These are phyloP conservation scores for Mrakiaceae sp. DNA, from an alignment of 1,284 basidiomycete genomes.

Conservation along the genomic window DNA sequence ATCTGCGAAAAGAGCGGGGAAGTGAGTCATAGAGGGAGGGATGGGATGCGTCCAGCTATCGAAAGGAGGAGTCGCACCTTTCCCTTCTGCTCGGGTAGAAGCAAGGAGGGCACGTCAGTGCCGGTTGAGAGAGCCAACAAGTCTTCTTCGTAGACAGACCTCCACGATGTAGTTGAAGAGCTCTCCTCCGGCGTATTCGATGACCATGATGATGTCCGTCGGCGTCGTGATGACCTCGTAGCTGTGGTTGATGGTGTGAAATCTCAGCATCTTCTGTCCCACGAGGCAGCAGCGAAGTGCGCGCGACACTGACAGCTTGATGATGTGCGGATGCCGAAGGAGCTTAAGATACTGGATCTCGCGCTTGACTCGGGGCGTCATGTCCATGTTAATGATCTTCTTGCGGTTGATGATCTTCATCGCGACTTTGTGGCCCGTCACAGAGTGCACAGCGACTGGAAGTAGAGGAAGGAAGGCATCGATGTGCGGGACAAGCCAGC, in stretches of 20 bases:
- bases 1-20: conserved; percentile 42
- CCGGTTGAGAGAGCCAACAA: not conserved
- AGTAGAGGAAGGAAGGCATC: not conserved
- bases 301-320: conserved; percentile 63
- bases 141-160: conserved; percentile 18
- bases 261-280: not conserved
- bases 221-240: conserved; percentile 92
- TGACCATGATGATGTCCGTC: conserved; percentile 89
- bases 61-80: conserved; percentile 3
- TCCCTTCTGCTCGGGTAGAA: conserved; percentile 58
- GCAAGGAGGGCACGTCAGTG: not conserved
- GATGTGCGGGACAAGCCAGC: not conserved
- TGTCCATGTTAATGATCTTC: conserved; percentile 82
- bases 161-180: conserved; percentile 90
- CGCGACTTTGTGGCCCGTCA: conserved; percentile 90
- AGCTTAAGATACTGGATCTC: conserved; percentile 93
- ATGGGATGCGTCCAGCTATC: not conserved
- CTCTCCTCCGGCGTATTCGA: conserved; percentile 85
- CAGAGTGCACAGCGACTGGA: conserved; percentile 80
- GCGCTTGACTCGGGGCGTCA: conserved; percentile 79
- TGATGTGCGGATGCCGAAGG: conserved; percentile 84
- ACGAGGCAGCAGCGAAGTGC: not conserved
- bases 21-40: not conserved
- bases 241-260: conserved; percentile 36
- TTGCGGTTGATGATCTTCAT: conserved; percentile 97